A percentile compares a stretch with the other conserved stretches of the same genome.
Evolutionary conservation across 345 rosid genomes (phyloP).

Genomic region (Zanthoxylum bungeanum): DNA sequence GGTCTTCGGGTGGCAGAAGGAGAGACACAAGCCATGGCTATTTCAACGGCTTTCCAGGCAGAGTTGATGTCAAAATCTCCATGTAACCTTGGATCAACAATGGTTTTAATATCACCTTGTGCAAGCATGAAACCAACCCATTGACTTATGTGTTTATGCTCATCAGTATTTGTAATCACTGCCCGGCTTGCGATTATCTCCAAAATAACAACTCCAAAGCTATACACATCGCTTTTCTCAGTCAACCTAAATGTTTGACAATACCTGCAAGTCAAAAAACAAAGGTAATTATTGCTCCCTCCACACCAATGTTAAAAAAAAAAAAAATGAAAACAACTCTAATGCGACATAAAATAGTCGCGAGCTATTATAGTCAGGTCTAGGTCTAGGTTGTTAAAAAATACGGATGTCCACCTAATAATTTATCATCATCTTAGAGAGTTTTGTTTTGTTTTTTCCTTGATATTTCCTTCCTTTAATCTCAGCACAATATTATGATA

Average conservation of each 20-base stretch:
- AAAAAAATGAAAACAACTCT: too few species aligned
- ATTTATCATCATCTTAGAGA: too few species aligned
- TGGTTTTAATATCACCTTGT: slow-evolving; percentile 38
- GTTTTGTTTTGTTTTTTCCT: too few species aligned
- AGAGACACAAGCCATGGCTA: slow-evolving; percentile 41
- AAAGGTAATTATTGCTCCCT: neutral
- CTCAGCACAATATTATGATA: too few species aligned
- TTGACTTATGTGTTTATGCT: slow-evolving; percentile 27
- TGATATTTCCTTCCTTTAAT: too few species aligned
- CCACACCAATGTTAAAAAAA: too few species aligned
- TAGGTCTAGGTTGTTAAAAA: too few species aligned
- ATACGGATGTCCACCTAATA: too few species aligned
- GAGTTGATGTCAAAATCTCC: slow-evolving; percentile 34
- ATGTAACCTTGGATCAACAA: slow-evolving; percentile 36
- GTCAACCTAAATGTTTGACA: slow-evolving; percentile 30
- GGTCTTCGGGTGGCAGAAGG: slow-evolving; percentile 32
- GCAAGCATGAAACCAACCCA: slow-evolving; percentile 36
- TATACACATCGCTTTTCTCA: slow-evolving; percentile 43
- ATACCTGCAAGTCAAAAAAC: slow-evolving; percentile 22
- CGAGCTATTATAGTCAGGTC: too few species aligned
- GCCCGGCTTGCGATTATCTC: slow-evolving; percentile 37
- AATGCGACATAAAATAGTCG: too few species aligned
- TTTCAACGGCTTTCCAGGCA: slow-evolving; percentile 45
- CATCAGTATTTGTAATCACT: slow-evolving; percentile 19
- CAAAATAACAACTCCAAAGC: slow-evolving; percentile 48